These are phyloP conservation scores for Colletotrichum sojae DNA, from an alignment of 2,329 filamentous ascomycete species.

Conservation along the genomic window DNA sequence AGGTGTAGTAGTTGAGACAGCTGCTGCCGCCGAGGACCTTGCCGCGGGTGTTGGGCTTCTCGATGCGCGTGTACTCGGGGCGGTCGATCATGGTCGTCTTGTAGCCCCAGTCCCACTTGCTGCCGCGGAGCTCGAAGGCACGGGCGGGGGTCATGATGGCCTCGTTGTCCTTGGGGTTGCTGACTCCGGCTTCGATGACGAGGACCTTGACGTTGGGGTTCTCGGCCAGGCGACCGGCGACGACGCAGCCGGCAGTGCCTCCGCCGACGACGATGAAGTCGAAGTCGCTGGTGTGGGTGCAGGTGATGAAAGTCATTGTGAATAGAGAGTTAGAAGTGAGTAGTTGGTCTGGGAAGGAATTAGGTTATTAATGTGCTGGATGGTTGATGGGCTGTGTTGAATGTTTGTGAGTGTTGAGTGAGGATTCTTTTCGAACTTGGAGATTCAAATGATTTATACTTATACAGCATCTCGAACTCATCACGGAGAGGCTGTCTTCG, in stretches of 20 bases:
- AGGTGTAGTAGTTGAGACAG: slow-evolving; percentile 75
- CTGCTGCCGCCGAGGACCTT: slow-evolving; percentile 72
- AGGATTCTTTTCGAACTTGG: no score
- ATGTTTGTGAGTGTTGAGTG: no score
- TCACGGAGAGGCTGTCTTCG: no score
- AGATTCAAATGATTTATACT: no score
- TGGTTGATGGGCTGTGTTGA: no score
- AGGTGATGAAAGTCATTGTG: background rate
- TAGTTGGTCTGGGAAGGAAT: no score
- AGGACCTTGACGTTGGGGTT: slow-evolving; percentile 56
- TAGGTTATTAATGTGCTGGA: background rate
- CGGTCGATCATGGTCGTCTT: slow-evolving; percentile 74
- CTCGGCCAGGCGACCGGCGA: slow-evolving; percentile 54
- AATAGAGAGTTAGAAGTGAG: background rate
- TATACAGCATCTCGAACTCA: no score
- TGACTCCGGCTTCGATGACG: slow-evolving; percentile 63
- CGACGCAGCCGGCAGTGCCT: slow-evolving; percentile 54
- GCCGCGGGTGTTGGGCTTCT: slow-evolving; percentile 75
- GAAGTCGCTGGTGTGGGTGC: slow-evolving; percentile 44
- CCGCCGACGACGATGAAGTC: slow-evolving; percentile 58
- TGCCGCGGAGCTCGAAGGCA: slow-evolving; percentile 67
- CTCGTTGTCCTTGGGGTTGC: slow-evolving; percentile 63
- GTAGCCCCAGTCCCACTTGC: slow-evolving; percentile 72
- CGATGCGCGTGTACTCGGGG: slow-evolving; percentile 71
- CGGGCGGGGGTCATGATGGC: slow-evolving; percentile 67